phyloP scores from a whole-genome alignment of 257 asterid genomes.

The Nyctanthes arbortristis region DNA sequence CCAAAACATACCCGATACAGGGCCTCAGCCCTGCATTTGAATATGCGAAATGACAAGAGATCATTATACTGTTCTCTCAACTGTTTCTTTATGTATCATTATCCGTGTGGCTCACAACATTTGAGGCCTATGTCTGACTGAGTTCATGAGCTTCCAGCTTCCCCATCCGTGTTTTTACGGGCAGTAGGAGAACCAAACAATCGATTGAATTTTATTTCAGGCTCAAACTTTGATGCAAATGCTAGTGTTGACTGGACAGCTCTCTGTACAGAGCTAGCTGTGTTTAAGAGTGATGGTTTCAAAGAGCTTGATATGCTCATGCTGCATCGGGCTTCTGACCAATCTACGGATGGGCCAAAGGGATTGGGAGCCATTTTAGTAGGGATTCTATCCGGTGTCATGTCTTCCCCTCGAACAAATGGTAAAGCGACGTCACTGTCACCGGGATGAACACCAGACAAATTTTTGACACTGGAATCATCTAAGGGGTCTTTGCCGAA shows the following conservation, averaged over 20 bases:
- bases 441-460: neutral
- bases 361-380: constrained; percentile 29
- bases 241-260: constrained; percentile 72
- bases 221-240: constrained; percentile 72
- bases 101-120: neutral
- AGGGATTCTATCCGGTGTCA: constrained; percentile 22
- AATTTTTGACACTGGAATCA: constrained; percentile 23
- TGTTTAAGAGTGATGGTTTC: constrained; percentile 36
- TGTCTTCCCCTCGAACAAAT: constrained; percentile 25
- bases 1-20: no score
- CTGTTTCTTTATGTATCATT: neutral
- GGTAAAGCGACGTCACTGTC: constrained; percentile 24
- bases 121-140: constrained; percentile 7
- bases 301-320: constrained; percentile 31
- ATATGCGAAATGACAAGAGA: neutral
- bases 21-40: neutral
- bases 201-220: constrained; percentile 43
- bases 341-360: constrained; percentile 27
- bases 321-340: constrained; percentile 29
- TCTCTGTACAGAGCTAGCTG: constrained; percentile 53
- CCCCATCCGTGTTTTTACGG: constrained; percentile 17
- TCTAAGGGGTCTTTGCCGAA: constrained; percentile 26
- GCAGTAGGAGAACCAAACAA: constrained; percentile 19
- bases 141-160: constrained; percentile 25
- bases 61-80: neutral